These are phyloP conservation scores for Calvatia gigantea DNA, from an alignment of 768 basidiomycete genomes.

Conservation along the genomic window DNA sequence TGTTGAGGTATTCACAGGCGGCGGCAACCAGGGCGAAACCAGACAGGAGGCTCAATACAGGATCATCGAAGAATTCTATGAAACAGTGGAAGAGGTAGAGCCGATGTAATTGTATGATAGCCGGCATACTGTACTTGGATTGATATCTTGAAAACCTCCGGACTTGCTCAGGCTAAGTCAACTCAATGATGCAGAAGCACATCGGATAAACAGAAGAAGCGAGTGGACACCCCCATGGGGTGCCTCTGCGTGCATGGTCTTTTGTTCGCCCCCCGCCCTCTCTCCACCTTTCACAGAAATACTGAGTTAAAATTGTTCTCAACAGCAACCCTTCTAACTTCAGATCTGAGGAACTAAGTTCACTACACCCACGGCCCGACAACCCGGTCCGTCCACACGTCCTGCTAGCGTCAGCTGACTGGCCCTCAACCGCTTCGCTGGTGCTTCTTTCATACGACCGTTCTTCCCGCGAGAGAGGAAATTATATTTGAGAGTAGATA, in stretches of 20 bases:
- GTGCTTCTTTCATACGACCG: not conserved
- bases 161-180: not conserved
- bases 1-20: not conserved
- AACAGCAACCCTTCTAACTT: not conserved
- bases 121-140: no score
- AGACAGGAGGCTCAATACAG: conserved; percentile 70
- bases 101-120: conserved; percentile 34
- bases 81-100: conserved; percentile 70
- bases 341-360: not conserved
- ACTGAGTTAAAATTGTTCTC: not conserved
- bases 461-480: not conserved
- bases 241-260: not conserved
- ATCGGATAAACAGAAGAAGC: not conserved
- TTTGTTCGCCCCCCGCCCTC: not conserved
- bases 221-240: conserved; percentile 7
- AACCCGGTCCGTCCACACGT: not conserved
- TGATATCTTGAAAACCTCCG: no score
- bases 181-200: not conserved
- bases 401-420: not conserved
- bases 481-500: conserved; percentile 5
- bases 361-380: not conserved
- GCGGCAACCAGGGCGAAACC: conserved; percentile 47
- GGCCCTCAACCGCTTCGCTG: not conserved
- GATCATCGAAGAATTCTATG: conserved; percentile 83
- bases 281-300: not conserved